A percentile compares a stretch with the other conserved stretches of the same genome.
These are phyloP conservation scores for Thozetella sp. DNA, from an alignment of 495 filamentous ascomycete species.

Conservation along the genomic window DNA sequence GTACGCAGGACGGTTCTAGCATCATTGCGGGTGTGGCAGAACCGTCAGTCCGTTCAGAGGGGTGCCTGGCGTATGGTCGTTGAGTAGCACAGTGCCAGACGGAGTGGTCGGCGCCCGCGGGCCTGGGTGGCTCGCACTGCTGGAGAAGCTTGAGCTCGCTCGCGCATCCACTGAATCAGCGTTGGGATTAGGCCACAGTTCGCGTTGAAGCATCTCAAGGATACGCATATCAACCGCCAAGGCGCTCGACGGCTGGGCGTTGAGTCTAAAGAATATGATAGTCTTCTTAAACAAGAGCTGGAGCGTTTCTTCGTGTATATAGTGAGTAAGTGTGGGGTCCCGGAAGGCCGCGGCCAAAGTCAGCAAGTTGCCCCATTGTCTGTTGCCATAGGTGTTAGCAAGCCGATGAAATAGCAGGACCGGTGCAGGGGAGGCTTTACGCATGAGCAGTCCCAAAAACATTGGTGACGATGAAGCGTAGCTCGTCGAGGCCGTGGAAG, in stretches of 20 bases:
- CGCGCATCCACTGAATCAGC: slow-evolving; percentile 14
- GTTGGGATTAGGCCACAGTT: slow-evolving; percentile 32
- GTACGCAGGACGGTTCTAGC: background rate
- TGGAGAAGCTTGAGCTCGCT: slow-evolving; percentile 45
- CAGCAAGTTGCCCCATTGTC: slow-evolving; percentile 96
- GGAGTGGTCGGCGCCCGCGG: slow-evolving; percentile 10
- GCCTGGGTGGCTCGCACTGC: slow-evolving; percentile 31
- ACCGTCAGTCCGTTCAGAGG: slow-evolving; percentile 4
- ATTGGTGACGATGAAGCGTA: slow-evolving; percentile 85
- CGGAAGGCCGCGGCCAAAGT: slow-evolving; percentile 79
- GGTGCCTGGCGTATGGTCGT: background rate
- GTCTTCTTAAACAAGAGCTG: slow-evolving; percentile 60
- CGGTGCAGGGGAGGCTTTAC: slow-evolving; percentile 55
- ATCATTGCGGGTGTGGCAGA: background rate
- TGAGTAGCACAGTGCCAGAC: slow-evolving; percentile 3
- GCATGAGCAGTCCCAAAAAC: slow-evolving; percentile 95
- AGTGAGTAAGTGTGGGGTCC: slow-evolving; percentile 53
- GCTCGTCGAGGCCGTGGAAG: slow-evolving; percentile 69
- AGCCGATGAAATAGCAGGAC: slow-evolving; percentile 12
- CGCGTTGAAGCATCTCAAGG: slow-evolving; percentile 60
- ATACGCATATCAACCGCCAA: slow-evolving; percentile 69
- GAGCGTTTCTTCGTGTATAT: slow-evolving; percentile 53
- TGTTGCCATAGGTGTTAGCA: slow-evolving; percentile 29
- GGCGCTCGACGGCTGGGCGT: slow-evolving; percentile 66
- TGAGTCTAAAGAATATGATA: slow-evolving; percentile 66